Evolutionary conservation across 495 filamentous ascomycete species (phyloP).

Genomic region (Hyphodiscus hymeniophilus): DNA sequence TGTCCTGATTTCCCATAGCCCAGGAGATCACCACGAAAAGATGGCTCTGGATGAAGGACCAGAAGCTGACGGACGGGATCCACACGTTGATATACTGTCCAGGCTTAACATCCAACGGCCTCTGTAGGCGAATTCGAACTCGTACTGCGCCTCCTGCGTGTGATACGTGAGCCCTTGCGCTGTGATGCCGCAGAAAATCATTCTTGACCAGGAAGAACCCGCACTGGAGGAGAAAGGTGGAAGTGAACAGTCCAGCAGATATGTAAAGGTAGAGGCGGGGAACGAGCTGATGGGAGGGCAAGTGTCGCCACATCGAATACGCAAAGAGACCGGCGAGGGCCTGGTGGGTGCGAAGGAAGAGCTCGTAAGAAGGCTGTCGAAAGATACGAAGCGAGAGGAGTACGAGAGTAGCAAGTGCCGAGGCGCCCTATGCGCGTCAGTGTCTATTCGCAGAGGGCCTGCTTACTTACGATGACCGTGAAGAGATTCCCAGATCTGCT

Average conservation of each 20-base stretch:
- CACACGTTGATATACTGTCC: constrained; percentile 33
- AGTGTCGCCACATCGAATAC: constrained; percentile 21
- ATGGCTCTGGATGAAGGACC: constrained; percentile 24
- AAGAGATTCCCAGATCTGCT: not conserved
- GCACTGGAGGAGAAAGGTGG: not conserved
- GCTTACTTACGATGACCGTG: constrained; percentile 11
- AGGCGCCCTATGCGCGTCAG: constrained; percentile 2
- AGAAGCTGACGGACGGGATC: constrained; percentile 27
- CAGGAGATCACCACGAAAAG: constrained; percentile 8
- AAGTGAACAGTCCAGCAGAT: not conserved
- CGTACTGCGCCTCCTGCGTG: not conserved
- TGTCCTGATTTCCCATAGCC: not conserved
- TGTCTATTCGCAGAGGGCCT: not conserved
- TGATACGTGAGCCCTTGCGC: not conserved
- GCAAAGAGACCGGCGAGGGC: not conserved
- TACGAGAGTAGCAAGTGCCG: constrained; percentile 1
- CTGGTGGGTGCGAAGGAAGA: constrained; percentile 30
- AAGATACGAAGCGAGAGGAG: constrained; percentile 19
- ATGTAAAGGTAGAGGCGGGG: constrained; percentile 26
- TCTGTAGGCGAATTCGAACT: constrained; percentile 14
- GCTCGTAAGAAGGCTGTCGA: constrained; percentile 24
- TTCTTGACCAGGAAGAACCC: not conserved
- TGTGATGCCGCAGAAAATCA: not conserved
- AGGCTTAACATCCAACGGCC: constrained; percentile 23
- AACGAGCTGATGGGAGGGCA: constrained; percentile 6